Evolutionary conservation across 495 filamentous ascomycete genomes (phyloP), one percentile per base, ranked within the genome.

Genomic region (Chaetomium fimeti): DNA sequence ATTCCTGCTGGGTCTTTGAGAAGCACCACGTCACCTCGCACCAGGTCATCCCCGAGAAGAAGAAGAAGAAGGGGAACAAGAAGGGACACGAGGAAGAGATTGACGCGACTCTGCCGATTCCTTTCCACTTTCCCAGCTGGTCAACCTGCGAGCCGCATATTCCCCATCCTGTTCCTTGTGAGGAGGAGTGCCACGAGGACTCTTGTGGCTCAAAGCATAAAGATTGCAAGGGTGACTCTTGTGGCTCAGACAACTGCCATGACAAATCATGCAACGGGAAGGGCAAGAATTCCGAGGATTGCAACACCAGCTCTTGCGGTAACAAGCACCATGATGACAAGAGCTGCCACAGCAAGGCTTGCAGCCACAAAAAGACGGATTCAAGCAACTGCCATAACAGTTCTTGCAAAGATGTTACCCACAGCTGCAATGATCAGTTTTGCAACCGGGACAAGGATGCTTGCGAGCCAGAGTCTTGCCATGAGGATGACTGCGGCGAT

Each of bases 1-100:
- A 52, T 24, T 61, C 59, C 3, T 61, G 59, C 36, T 61, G 59
- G 59, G 59, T 61, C 59, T 52, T 53, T 27, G 59, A 61, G 48
- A 49, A 49, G 28, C 18, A 24, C 45, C 43, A 49, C 11, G 8
- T 22, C 58, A 24, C 3, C n/a, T 13, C 20, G 8, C 58, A 29
- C 45, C 27, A 49, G 15, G 18, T n/a, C 15, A 52, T 6, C 47
- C 18, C 13, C 0, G 32, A 51, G 2, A 60, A 60, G 27, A 5
- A 36, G 25, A 36, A 49, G 45, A 7, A 59, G 22, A 8, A 20
- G 0, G 25, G 27, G 2, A 13, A 60, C 27, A 1, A 25, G 16
- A 20, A 62, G 7, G 60, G 25, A 18, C n/a, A 55, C 38, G 7
- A 43, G 6, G 12, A 18, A 3, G 25, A 22, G 3, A 11, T 28